Evolutionary conservation across 2,329 filamentous ascomycete genomes (phyloP).

Genomic region (Lasiodiplodia sp.): DNA sequence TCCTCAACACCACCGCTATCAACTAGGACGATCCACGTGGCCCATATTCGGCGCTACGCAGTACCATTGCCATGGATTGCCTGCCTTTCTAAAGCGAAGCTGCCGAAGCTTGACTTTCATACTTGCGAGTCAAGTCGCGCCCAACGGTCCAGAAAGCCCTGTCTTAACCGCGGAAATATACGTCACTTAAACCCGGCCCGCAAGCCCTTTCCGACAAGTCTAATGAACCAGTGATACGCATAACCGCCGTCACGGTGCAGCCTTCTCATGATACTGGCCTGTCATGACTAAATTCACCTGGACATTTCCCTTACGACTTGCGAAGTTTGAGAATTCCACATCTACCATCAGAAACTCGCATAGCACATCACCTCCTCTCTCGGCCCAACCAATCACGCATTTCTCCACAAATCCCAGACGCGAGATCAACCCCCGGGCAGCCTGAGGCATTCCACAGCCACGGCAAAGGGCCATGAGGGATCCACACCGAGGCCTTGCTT

Average conservation of each 20-base stretch:
- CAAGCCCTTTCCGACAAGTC: conserved; percentile 4
- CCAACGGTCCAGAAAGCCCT: conserved; percentile 14
- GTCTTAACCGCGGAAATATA: conserved; percentile 8
- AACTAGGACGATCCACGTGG: conserved; percentile 6
- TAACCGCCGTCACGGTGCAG: not conserved
- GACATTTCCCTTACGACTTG: not conserved
- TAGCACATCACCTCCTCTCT: not conserved
- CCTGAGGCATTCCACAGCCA: conserved; percentile 11
- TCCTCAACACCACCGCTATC: not conserved
- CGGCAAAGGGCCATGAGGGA: not conserved
- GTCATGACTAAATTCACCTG: not conserved
- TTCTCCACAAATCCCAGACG: conserved; percentile 12
- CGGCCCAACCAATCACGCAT: not conserved
- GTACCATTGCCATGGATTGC: conserved; percentile 15
- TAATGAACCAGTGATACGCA: not conserved
- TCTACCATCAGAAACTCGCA: not conserved
- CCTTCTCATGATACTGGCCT: not conserved
- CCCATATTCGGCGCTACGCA: not conserved
- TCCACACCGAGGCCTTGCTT: not conserved
- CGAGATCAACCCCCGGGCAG: not conserved
- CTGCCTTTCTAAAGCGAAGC: not conserved
- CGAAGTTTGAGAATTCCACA: not conserved
- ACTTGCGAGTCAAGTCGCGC: conserved; percentile 16
- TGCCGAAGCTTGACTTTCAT: conserved; percentile 5
- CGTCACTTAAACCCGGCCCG: not conserved